Base-by-base conservation (phyloP, 805 yeast genomes). In the Nakazawaea wickerhamii region DNA sequence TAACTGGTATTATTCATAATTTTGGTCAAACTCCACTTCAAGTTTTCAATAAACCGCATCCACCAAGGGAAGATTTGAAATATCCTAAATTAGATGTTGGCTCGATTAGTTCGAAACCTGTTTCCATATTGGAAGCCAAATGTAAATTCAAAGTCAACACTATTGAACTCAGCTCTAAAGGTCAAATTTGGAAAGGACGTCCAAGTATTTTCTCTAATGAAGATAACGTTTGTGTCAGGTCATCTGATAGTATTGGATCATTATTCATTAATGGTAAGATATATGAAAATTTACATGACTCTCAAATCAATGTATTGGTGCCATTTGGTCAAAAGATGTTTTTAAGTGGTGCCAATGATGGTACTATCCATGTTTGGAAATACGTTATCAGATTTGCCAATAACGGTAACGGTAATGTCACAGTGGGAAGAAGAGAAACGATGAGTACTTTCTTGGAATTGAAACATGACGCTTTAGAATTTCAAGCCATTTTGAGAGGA, bases 11-110 rank as follows among this genome's bases (percentile, higher is more conserved):
- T 51, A 88, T 88, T 40, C 93, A 89, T 56, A 88, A 88, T 59
- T 88, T 88, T 68, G 96, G 96, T 0, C 96, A 88, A 56, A 88
- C 95, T 0, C 96, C 96, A 1, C 55, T 73, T 38, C 85, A 83
- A 51, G 63, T 89, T 9, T 86, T 89, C 51, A 65, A 63, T 14
- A 73, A 71, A 40, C 82, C 89, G 0, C 96, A 88, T 58, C 81
- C 84, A 1, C 48, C 55, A 20, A 67, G 71, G 42, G 75, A 66
- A 2, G 59, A 61, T 0, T 49, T 64, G n/a, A 60, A 64, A 18
- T 43, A 59, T 21, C 61, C 80, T 2, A 55, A 55, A 28, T 53
- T 66, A 26, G 66, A 67, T 20, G 38, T 57, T 1, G 47, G 57
- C 1, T 60, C 55, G n/a, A 38, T 65, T 9, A 55, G 55, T 15